A percentile compares a stretch with the other conserved stretches of the same genome.
Conservation (phyloP, 148 eudicot genomes). For the Camellia granthamiana region DNA sequence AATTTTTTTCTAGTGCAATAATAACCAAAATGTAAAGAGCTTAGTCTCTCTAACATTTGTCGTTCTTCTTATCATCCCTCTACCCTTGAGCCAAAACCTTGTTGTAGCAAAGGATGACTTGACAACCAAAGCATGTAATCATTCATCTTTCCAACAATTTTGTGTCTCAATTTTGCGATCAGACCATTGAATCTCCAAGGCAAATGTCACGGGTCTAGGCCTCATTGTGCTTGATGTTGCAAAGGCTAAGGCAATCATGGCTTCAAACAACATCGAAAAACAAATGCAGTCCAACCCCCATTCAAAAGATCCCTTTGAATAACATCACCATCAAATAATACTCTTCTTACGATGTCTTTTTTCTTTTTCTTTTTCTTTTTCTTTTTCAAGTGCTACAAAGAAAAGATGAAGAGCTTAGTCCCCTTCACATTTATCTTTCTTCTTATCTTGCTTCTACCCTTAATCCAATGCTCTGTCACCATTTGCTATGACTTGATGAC, state of each 20-base stretch:
- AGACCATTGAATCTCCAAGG: neutral
- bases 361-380: too few species aligned
- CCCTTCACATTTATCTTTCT: too few species aligned
- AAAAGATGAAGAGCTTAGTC: too few species aligned
- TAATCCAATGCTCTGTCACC: too few species aligned
- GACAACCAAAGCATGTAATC: neutral
- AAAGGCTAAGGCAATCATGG: neutral
- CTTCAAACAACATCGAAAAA: neutral
- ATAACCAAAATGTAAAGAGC: neutral
- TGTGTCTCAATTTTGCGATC: constrained; percentile 3
- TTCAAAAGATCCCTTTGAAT: neutral
- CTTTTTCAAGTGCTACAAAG: too few species aligned
- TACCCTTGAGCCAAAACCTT: neutral
- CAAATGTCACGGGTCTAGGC: neutral
- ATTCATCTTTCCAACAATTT: neutral
- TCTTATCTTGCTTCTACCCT: too few species aligned
- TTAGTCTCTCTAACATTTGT: neutral
- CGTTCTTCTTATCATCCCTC: neutral
- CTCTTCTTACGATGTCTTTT: too few species aligned
- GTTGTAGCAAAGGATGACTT: neutral
- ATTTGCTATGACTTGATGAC: too few species aligned
- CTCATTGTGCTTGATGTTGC: neutral
- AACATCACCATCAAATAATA: too few species aligned
- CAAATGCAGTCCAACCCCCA: neutral
- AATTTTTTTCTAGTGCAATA: neutral